Evolutionary conservation across 2,329 filamentous ascomycete genomes (phyloP).

Genomic region (Fusarium goolgardi): DNA sequence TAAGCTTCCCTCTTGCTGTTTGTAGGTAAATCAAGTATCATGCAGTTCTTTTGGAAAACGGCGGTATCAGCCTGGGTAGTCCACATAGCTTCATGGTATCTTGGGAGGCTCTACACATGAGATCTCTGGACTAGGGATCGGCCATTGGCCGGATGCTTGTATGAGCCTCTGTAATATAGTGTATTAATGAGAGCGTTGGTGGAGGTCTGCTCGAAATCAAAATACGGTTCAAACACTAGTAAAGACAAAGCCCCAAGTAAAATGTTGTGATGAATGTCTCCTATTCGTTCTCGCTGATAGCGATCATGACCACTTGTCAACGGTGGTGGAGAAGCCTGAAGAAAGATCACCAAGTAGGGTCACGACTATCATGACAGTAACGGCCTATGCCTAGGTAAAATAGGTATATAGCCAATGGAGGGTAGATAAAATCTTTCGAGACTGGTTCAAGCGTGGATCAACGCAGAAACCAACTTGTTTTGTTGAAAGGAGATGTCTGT

Average conservation of each 20-base stretch:
- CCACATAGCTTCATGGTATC: not conserved
- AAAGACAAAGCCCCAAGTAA: not conserved
- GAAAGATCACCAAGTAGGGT: not conserved
- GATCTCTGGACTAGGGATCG: slow-evolving; percentile 11
- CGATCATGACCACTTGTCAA: not conserved
- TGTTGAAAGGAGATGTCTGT: not conserved
- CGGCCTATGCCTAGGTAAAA: no score
- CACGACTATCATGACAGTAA: not conserved
- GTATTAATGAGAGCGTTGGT: slow-evolving; percentile 11
- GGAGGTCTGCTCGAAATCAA: slow-evolving; percentile 15
- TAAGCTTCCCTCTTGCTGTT: slow-evolving; percentile 16
- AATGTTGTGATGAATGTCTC: not conserved
- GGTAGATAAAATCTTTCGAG: not conserved
- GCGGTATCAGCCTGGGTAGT: slow-evolving; percentile 5
- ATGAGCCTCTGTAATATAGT: slow-evolving; percentile 7
- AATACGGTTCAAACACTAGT: not conserved
- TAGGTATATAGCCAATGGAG: not conserved
- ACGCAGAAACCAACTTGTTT: not conserved
- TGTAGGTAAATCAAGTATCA: slow-evolving; percentile 6
- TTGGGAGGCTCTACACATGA: not conserved
- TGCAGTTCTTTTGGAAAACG: slow-evolving; percentile 3
- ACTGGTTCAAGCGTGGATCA: not conserved
- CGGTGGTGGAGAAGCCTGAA: not conserved
- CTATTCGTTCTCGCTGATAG: not conserved
- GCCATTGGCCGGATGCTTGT: slow-evolving; percentile 5